Conservation (phyloP, 1,139 yeast species). For the Candida sp. region DNA sequence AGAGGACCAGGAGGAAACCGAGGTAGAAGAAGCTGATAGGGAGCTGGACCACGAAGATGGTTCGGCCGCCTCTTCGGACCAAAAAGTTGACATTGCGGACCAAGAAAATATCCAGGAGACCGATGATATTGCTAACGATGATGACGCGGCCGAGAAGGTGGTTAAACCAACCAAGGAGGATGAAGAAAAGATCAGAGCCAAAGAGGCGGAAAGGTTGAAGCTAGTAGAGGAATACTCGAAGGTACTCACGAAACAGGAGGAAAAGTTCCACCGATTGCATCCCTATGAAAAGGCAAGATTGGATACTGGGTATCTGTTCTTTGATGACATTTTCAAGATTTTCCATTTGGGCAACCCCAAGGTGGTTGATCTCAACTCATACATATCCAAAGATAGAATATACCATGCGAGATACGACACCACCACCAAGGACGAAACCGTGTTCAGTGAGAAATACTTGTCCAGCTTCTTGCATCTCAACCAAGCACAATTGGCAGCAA, state of each 20-base stretch:
- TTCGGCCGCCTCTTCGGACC: background rate
- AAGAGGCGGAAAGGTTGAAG: background rate
- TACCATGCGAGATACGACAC: constrained; percentile 56
- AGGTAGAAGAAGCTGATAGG: background rate
- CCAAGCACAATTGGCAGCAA: constrained; percentile 43
- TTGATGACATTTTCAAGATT: constrained; percentile 36
- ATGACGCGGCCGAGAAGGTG: background rate
- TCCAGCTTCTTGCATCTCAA: constrained; percentile 57
- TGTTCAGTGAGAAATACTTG: constrained; percentile 44
- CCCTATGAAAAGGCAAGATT: constrained; percentile 9
- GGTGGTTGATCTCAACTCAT: constrained; percentile 27
- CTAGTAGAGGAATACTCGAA: constrained; percentile 14
- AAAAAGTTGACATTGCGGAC: background rate
- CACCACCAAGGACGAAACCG: constrained; percentile 18
- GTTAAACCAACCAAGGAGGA: background rate
- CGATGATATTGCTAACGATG: background rate
- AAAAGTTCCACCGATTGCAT: constrained; percentile 14
- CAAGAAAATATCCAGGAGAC: background rate
- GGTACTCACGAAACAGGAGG: constrained; percentile 17
- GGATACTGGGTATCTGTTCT: constrained; percentile 33
- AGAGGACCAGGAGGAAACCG: background rate
- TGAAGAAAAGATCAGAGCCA: background rate
- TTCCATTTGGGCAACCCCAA: constrained; percentile 43
- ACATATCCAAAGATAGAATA: constrained; percentile 41
- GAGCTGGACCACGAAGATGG: background rate